Evolutionary conservation across 306 rosid species (phyloP).

Genomic region (Dalbergia oliveri): DNA sequence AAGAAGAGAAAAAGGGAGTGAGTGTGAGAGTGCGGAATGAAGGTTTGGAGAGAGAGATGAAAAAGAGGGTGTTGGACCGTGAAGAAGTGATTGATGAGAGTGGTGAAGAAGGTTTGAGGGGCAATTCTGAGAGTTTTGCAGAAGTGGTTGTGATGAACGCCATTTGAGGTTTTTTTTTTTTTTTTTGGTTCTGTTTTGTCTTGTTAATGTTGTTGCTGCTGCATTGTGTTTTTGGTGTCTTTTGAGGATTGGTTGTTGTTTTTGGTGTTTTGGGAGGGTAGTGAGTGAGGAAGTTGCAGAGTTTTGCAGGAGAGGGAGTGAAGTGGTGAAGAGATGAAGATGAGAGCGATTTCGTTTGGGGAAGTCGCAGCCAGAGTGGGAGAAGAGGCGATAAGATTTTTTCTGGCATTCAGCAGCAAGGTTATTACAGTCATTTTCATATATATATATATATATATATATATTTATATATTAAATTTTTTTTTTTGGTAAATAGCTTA

Average conservation of each 20-base stretch:
- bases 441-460: too few relatives aligned
- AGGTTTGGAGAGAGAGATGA: conserved; percentile 56
- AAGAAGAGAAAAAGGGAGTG: conserved; percentile 44
- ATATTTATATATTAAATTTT: too few relatives aligned
- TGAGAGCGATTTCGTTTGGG: not conserved
- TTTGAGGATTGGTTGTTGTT: not conserved
- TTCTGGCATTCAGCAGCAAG: not conserved
- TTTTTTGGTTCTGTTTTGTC: not conserved
- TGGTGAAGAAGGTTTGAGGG: conserved; percentile 60
- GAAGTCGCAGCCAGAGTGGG: not conserved
- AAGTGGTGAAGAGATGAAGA: not conserved
- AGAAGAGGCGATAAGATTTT: conserved; percentile 30
- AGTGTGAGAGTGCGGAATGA: conserved; percentile 60
- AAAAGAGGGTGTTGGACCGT: conserved; percentile 51
- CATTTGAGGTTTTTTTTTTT: conserved; percentile 43
- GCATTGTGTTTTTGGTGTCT: not conserved
- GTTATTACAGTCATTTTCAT: too few relatives aligned
- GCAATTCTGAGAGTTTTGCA: conserved; percentile 64
- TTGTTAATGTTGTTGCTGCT: not conserved
- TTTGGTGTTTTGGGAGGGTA: conserved; percentile 35
- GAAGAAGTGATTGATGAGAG: conserved; percentile 42
- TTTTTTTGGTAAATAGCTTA: too few relatives aligned
- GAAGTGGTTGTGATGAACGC: conserved; percentile 45
- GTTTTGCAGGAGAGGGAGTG: not conserved
- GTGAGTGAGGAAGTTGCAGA: conserved; percentile 36